Evolutionary conservation across 768 basidiomycete genomes (phyloP), one percentile per base, ranked within the genome.

Genomic region (Tricholoma sp.): DNA sequence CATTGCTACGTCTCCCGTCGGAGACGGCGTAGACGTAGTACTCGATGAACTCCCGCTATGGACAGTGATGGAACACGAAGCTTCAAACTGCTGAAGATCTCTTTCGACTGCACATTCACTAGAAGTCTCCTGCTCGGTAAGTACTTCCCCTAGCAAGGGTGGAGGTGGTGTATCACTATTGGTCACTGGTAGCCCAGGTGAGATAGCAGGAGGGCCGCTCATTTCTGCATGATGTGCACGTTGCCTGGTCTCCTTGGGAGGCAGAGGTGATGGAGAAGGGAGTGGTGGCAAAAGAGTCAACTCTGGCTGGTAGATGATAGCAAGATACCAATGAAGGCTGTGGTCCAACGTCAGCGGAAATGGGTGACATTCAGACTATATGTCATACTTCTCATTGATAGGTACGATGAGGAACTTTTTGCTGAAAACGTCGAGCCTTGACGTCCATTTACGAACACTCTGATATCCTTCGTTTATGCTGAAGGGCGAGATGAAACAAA

Each of bases 311-410:
- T 84, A 88, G 62, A 99, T 96, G 59, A 98, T 85, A 14, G 92
- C 95, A 39, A 98, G 82, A 71, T 97, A 98, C 97, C 97, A 98
- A 72, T 99, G 97, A 45, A 92, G 72, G 64, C 96, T 98, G 55
- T 56, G 50, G 16, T 47, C 46, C 18, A 45, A 19, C 35, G 35
- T 49, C 4, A 24, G 47, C 35, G 32, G 46, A 34, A 31, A 27
- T 11, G 34, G 18, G 34, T 5, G 1, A 22, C 52, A 21, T 32
- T 45, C 11, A 9, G 43, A 47, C 21, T n/a, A 21, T 14, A 46
- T 7, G 68, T 3, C 84, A 57, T 68, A 97, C 96, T 95, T 78
- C 71, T 98, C 97, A 64, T 99, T 98, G 72, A 99, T 97, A 2
- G 97, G 97, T 9, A 99, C 83, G 50, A 99, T 85, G 61, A 99